Evolutionary conservation across 208 protist species (phyloP).

Genomic region (Leishmania tropica): DNA sequence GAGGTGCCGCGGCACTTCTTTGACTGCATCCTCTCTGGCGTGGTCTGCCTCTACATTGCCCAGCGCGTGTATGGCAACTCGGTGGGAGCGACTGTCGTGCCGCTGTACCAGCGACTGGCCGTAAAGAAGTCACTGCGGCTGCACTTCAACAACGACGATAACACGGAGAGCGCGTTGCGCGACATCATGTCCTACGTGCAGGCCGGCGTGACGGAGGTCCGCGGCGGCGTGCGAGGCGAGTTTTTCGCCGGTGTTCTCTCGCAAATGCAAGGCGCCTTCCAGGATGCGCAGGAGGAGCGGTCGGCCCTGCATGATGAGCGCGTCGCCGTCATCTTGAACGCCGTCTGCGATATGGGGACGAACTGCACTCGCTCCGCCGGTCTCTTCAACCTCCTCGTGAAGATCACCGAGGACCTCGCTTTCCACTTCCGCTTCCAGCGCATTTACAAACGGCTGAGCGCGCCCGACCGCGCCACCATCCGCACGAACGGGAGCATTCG

Average conservation of each 20-base stretch:
- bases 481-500: conserved; percentile 64
- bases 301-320: conserved; percentile 66
- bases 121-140: conserved; percentile 55
- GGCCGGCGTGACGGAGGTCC: conserved; percentile 19
- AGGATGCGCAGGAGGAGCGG: conserved; percentile 36
- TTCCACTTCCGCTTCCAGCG: conserved; percentile 88
- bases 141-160: conserved; percentile 81
- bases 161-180: conserved; percentile 52
- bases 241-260: conserved; percentile 81
- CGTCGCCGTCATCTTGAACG: conserved; percentile 70
- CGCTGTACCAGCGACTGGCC: conserved; percentile 37
- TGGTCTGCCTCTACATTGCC: conserved; percentile 64
- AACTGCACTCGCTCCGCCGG: conserved; percentile 74
- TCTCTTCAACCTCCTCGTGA: conserved; percentile 71
- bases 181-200: conserved; percentile 82
- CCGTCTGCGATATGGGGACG: conserved; percentile 61
- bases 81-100: conserved; percentile 47
- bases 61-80: conserved; percentile 70
- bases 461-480: conserved; percentile 69
- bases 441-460: conserved; percentile 71
- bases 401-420: conserved; percentile 77
- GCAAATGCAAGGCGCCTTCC: conserved; percentile 86
- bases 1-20: conserved; percentile 88
- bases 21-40: conserved; percentile 75
- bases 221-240: conserved; percentile 48